Evolutionary conservation across 1,284 basidiomycete species (phyloP), one percentile per base, ranked within the genome.

Genomic region (Tranzscheliella williamsii): DNA sequence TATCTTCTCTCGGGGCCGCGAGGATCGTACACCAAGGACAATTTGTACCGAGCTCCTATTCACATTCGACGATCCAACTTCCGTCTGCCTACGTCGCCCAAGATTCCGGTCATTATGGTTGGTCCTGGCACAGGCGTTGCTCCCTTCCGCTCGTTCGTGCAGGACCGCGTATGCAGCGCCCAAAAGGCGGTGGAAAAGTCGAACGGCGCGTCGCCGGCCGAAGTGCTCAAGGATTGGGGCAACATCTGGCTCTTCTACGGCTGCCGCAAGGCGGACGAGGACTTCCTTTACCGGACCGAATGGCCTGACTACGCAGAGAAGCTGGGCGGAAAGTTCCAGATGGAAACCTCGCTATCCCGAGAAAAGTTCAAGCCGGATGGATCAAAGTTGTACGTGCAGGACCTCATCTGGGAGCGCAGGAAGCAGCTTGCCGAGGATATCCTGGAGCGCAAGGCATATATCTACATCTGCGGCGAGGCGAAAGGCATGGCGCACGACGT

Each of bases 41-140:
- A 81, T 20, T 78, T 85, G 32, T 90, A 87, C 82, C 91, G 90
- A 79, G 85, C 89, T 6, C 95, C 94, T 11, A 85, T 98, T 52
- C 94, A 98, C 78, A 89, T 97, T 47, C 85, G 95, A 53, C 85
- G 95, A 42, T 94, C 91, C 20, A 97, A 92, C 11, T 98, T 98
- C 86, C 84, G 94, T 45, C 81, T 98, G 50, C 94, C 94, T 5
- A 97, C 94, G 13, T 91, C 90, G 77, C 94, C 94, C 42, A 96
- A 95, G 83, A 93, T 91, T 54, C 94, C 94, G 3, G 88, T 98
- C 49, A 92, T 98, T 79, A 97, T 98, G 94, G 86, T 98, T 76
- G 94, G 94, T 43, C 94, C 94, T 50, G 94, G 94, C 47, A 97
- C 93, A 55, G 91, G 93, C 45, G 91, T 98, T 42, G 94, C 94